Base-by-base conservation (phyloP, 2,329 filamentous ascomycete species). In the Fusarium sp. region DNA sequence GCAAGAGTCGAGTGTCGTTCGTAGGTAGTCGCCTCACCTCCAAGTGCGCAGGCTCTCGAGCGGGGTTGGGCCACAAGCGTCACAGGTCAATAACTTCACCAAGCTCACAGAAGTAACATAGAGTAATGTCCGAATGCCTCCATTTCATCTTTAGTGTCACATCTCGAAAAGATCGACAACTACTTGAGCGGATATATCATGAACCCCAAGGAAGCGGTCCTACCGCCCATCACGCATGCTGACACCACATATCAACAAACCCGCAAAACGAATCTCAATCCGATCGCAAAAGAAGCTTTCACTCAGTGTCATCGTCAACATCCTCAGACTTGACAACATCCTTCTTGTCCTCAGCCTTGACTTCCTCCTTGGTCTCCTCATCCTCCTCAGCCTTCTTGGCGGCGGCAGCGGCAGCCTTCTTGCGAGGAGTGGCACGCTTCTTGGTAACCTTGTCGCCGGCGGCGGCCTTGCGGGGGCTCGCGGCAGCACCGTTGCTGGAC, bases 361-460 rank as follows among this genome's bases (percentile, higher is more conserved):
- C 50, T 5, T 66, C 70, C 2, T 36, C 62, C 18, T 72, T 71
- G 5, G 64, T 64, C 20, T 76, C 71, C 11, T 75, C 64, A 27
- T 77, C 73, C 18, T 75, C 68, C 9, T 67, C 65, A n/a, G 71
- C 70, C 68, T 76, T 76, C 70, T 77, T 79, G 33, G 59, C 33
- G 10, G 10, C 8, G 9, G 10, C 8, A 4, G 49, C 58, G 6
- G 10, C 8, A 4, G 49, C 58, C 69, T 76, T 77, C 76, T 79
- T 80, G 42, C 75, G 75, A 1, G 76, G 68, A 7, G 75, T 68
- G 1, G 72, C 71, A 4, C 74, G 69, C 64, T 76, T 79, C 73
- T 79, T 81, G 57, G 73, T 61, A 11, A 81, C 72, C 64, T 76
- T 79, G 38, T 62, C 63, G 11, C 23, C 25, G 8, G 57, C 25